Evolutionary conservation across 768 basidiomycete genomes (phyloP).

Genomic region (Tulasnella sp.): DNA sequence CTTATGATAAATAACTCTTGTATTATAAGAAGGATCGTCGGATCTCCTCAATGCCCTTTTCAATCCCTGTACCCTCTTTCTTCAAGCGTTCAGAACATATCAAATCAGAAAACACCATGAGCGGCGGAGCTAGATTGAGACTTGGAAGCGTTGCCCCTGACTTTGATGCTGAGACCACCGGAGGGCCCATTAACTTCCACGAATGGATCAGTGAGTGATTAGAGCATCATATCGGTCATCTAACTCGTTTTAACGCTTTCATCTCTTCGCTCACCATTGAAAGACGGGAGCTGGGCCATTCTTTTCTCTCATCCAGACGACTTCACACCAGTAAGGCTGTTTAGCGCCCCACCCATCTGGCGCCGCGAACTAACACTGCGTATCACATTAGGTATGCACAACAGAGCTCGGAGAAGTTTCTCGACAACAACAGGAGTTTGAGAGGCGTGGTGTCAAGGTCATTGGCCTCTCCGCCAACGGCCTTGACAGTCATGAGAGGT

Average conservation of each 20-base stretch:
- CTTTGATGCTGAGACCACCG: conserved; percentile 81
- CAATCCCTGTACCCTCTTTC: too few relatives aligned
- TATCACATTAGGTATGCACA: conserved; percentile 49
- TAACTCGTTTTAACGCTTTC: neutral
- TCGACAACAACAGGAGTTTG: conserved; percentile 72
- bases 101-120: too few relatives aligned
- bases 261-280: too few relatives aligned
- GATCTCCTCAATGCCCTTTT: too few relatives aligned
- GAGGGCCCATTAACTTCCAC: conserved; percentile 81
- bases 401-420: conserved; percentile 97
- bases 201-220: conserved; percentile 79
- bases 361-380: conserved; percentile 8
- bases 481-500: conserved; percentile 68
- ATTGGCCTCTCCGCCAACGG: conserved; percentile 89
- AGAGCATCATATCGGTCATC: conserved; percentile 42
- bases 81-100: too few relatives aligned
- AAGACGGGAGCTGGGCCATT: conserved; percentile 53
- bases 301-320: conserved; percentile 87
- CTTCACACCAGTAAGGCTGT: conserved; percentile 10
- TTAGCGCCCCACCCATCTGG: neutral
- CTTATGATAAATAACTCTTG: too few relatives aligned
- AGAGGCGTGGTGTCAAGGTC: conserved; percentile 78
- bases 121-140: too few relatives aligned
- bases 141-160: conserved; percentile 84
- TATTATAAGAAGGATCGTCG: too few relatives aligned